Evolutionary conservation across 176 grass and related monocot species (phyloP), one percentile per base, ranked within the genome.

Genomic region (Cenchrus fungigraminus): DNA sequence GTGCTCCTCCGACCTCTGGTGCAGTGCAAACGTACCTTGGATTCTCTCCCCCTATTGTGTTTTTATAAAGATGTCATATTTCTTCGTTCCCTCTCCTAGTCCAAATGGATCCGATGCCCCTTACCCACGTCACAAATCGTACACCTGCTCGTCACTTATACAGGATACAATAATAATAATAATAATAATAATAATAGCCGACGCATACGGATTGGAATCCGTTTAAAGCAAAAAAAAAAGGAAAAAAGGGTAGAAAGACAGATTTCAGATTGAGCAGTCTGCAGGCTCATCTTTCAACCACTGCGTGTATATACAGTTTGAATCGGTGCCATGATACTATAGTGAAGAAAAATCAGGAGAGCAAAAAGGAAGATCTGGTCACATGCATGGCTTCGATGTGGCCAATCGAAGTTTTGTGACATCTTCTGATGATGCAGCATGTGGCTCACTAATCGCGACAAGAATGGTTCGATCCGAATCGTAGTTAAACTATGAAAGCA

Each of bases 361-460:
- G n/a, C 12, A 2, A 61, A 50, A 42, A 9, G 55, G 55, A 76
- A 44, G 14, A 68, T 54, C 46, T 12, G n/a, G 65, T 79, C 80
- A 79, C 68, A 74, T 74, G 73, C 68, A 53, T 68, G 73, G 60
- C 74, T 59, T 79, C 44, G 77, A 44, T 90, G 68, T 76, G 84
- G 87, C 75, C 60, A 84, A 76, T 79, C 44, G 60, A 91, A 87
- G 68, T 70, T 78, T 46, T 37, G 68, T 37, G 73, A 31, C 52
- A 62, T 78, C 80, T 73, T 54, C 59, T 87, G 74, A 83, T 12
- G 49, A 12, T 52, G 72, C 66, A 73, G 86, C 66, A 86, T 86
- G 84, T 11, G 73, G 5, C 50, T 59, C 88, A 70, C 78, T 65
- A 37, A 14, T 43, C 69, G 42, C 1, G 67, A 78, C 74, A 83